Evolutionary conservation across 805 yeast species (phyloP), one percentile per base, ranked within the genome.

Genomic region (Lipomyces japonicus): DNA sequence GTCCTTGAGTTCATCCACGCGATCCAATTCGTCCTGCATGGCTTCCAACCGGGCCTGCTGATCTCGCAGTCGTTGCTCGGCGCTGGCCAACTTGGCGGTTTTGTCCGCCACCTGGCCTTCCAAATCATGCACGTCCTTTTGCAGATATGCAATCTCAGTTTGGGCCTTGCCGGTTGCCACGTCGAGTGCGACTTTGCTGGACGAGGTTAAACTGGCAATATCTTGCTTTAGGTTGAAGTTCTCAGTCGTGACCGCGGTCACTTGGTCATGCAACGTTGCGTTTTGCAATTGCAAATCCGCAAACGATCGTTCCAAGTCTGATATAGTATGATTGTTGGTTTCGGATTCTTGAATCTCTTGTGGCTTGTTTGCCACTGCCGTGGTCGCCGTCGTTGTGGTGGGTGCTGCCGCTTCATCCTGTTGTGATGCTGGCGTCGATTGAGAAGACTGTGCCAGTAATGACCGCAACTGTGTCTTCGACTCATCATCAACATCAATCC

Each of bases 91-190:
- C 22, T 44, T 46, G 32, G 31, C 35, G 41, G 51, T 57, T 18
- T 44, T 39, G 14, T 16, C 39, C 7, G 25, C 32, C 14, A 53
- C 10, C 46, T 47, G 57, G 21, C 51, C 58, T 40, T 53, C 58
- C 10, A 53, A 39, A 3, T 46, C 53, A 39, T 51, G 55, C 14
- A 53, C 39, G 18, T 53, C 48, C 28, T 47, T 46, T 21, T 53
- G 58, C 22, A 51, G 32, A 25, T 32, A 53, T 25, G 51, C 58
- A 6, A 46, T 47, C 25, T 53, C 44, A 2, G 44, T 37, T 24
- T 50, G 46, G 7, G 51, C 37, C 23, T 53, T 53, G 5, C 31
- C 42, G 14, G 42, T 46, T 10, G 52, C 56, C 12, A 53, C 18
- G 18, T 51, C 57, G 16, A 35, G 30, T 16, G 47, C 57, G 31